A percentile compares a stretch with the other conserved stretches of the same genome.
Conservation (phyloP, 306 rosid species). For the Cucurbita maxima region DNA sequence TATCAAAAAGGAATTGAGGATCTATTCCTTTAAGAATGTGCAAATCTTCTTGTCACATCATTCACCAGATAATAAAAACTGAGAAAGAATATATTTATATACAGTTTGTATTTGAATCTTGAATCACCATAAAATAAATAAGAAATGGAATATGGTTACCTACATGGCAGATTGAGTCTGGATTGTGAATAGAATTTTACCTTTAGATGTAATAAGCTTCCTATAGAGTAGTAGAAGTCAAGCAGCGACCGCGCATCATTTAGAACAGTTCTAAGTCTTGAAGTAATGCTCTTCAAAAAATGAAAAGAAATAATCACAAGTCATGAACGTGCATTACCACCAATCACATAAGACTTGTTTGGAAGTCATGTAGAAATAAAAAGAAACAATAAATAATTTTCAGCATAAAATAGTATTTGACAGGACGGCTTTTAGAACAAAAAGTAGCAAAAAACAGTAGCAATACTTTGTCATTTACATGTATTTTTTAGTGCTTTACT, state of each 20-base stretch:
- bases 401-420: background rate
- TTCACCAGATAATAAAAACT: background rate
- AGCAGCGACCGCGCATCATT: conserved; percentile 55
- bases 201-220: conserved; percentile 69
- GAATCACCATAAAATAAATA: background rate
- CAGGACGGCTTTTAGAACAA: background rate
- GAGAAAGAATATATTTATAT: background rate
- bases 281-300: conserved; percentile 42
- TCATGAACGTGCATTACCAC: conserved; percentile 12
- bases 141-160: background rate
- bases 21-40: background rate
- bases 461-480: background rate
- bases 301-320: conserved; percentile 4
- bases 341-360: background rate
- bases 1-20: background rate
- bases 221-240: conserved; percentile 59
- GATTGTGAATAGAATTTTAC: conserved; percentile 16
- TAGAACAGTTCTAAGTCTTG: conserved; percentile 39
- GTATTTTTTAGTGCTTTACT: background rate
- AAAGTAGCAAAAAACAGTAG: background rate
- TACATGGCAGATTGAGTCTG: background rate
- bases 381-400: background rate
- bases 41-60: background rate
- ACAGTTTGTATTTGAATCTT: background rate
- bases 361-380: background rate